Percentiles rank a stretch among this genome's conserved stretches.
phyloP scores from a whole-genome alignment of 345 rosid species.

The Salix dunnii region DNA sequence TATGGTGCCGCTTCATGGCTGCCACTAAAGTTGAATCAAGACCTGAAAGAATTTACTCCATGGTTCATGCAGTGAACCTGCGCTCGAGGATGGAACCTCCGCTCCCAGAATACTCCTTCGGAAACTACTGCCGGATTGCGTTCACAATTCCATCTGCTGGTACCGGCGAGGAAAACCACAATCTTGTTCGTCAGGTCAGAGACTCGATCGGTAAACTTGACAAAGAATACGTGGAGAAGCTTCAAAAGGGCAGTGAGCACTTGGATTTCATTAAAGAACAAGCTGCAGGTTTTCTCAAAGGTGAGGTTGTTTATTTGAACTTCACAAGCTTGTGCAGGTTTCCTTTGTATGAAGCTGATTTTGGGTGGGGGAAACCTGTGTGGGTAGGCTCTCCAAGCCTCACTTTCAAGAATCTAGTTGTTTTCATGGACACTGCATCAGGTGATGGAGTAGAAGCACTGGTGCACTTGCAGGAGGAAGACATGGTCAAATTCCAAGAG shows the following conservation, averaged over 20 bases:
- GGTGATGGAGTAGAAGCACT: conserved; percentile 36
- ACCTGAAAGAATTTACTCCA: conserved; percentile 7
- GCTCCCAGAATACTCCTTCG: conserved; percentile 35
- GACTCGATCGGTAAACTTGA: conserved; percentile 11
- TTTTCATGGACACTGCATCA: conserved; percentile 34
- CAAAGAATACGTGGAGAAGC: neutral
- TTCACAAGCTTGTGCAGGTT: conserved; percentile 43
- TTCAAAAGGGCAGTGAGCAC: conserved; percentile 11
- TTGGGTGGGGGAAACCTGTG: conserved; percentile 33
- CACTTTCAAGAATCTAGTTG: conserved; percentile 34
- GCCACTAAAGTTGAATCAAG: conserved; percentile 17
- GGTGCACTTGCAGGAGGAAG: conserved; percentile 12
- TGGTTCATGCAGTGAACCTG: conserved; percentile 41
- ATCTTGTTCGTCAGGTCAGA: neutral
- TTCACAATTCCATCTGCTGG: conserved; percentile 4
- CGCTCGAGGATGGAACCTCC: conserved; percentile 28
- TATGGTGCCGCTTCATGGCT: conserved; percentile 44
- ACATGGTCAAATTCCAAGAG: conserved; percentile 15
- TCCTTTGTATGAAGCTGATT: conserved; percentile 43
- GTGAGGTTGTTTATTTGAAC: conserved; percentile 13
- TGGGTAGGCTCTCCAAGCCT: conserved; percentile 11
- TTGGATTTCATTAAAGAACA: conserved; percentile 14
- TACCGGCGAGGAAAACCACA: neutral
- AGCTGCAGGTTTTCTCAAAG: conserved; percentile 5
- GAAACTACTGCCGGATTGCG: conserved; percentile 29